These are phyloP conservation scores for Elsinoe ampelina DNA, from an alignment of 2,329 filamentous ascomycete species.

Conservation along the genomic window DNA sequence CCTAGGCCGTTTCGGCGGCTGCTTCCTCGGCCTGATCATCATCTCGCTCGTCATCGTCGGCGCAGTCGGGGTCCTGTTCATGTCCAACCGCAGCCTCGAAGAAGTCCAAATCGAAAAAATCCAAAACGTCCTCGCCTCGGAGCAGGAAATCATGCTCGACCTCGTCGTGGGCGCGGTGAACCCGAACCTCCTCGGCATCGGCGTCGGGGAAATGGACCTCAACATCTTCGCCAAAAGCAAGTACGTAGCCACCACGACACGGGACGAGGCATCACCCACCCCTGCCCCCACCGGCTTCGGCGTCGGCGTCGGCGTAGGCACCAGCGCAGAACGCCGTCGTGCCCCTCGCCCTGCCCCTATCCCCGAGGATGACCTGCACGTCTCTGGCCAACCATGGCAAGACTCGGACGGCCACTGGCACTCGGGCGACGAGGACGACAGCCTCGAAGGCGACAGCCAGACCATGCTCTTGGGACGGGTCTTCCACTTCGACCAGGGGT, in stretches of 20 bases:
- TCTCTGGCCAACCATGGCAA: conserved; percentile 13
- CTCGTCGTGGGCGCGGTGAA: conserved; percentile 81
- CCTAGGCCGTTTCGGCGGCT: conserved; percentile 67
- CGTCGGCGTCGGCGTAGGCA: conserved; percentile 9
- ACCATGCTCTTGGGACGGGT: conserved; percentile 91
- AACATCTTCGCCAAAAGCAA: conserved; percentile 93
- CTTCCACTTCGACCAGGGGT: conserved; percentile 72
- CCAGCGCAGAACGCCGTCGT: no score
- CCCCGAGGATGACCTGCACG: background rate
- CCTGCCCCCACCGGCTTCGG: conserved; percentile 13
- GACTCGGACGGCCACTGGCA: conserved; percentile 18
- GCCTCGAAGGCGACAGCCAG: conserved; percentile 54
- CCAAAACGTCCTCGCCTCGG: conserved; percentile 81
- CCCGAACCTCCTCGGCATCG: conserved; percentile 83
- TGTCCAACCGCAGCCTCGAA: conserved; percentile 77
- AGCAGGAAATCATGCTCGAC: conserved; percentile 93
- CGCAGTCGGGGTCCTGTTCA: conserved; percentile 79
- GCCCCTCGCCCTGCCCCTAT: no score
- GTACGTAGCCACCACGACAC: conserved; percentile 52
- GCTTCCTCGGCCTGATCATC: conserved; percentile 73
- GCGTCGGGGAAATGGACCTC: conserved; percentile 76
- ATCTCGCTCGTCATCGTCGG: conserved; percentile 74
- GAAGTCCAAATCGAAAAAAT: conserved; percentile 72
- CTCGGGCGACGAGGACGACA: conserved; percentile 40
- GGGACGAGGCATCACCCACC: background rate